Evolutionary conservation across 352 stramenopile species (phyloP).

Genomic region (Pythium sp.): DNA sequence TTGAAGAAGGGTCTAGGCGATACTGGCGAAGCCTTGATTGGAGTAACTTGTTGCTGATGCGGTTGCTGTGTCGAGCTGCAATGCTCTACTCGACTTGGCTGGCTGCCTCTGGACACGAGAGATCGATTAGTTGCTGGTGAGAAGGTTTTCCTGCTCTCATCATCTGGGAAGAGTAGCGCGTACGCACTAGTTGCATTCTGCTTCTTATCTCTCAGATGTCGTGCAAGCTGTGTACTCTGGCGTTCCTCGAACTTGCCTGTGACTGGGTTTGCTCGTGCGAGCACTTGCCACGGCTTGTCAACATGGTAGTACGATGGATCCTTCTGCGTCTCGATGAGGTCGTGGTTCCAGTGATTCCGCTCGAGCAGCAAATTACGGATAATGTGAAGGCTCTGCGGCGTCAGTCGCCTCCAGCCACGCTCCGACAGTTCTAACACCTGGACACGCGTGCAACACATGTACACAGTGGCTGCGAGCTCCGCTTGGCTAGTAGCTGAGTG

Average conservation of each 20-base stretch:
- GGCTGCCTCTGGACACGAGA: neutral
- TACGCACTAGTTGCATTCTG: conserved; percentile 19
- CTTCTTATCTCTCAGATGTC: conserved; percentile 52
- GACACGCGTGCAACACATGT: conserved; percentile 60
- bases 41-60: neutral
- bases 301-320: conserved; percentile 36
- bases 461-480: conserved; percentile 42
- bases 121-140: neutral
- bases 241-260: conserved; percentile 20
- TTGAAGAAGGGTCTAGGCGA: neutral
- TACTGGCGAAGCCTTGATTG: neutral
- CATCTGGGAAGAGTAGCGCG: conserved; percentile 7
- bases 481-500: neutral
- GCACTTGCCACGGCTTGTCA: conserved; percentile 52
- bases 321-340: conserved; percentile 29
- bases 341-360: conserved; percentile 57
- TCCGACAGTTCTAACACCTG: conserved; percentile 65
- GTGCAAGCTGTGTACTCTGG: conserved; percentile 42
- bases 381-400: conserved; percentile 34
- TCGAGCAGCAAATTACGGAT: conserved; percentile 52
- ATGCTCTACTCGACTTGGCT: neutral
- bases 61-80: conserved; percentile 12
- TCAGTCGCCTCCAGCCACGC: conserved; percentile 55
- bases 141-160: neutral
- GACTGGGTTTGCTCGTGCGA: conserved; percentile 19